Percentiles rank a stretch among this genome's conserved stretches.
Evolutionary conservation across 2,329 filamentous ascomycete species (phyloP).

Genomic region (Cercospora sp.): DNA sequence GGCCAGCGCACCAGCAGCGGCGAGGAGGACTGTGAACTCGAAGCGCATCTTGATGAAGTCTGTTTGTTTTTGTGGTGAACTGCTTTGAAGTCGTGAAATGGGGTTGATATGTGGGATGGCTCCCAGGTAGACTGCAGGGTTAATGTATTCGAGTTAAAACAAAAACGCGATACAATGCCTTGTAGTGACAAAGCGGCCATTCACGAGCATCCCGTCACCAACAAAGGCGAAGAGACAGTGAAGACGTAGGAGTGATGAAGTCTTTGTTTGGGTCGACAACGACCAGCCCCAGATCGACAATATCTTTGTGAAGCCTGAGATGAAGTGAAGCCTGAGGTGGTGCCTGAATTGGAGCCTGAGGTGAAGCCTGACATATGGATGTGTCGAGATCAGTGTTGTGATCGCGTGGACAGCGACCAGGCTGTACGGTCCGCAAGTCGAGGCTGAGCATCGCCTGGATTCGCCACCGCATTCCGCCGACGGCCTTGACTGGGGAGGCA

Average conservation of each 20-base stretch:
- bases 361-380: not conserved
- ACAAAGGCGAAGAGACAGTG: not conserved
- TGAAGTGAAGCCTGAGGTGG: not conserved
- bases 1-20: constrained; percentile 22
- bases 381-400: not conserved
- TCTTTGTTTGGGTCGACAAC: not conserved
- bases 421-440: not conserved
- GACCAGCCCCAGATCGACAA: not conserved
- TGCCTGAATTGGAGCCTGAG: not conserved
- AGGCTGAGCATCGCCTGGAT: not conserved
- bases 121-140: not conserved
- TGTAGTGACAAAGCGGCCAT: not conserved
- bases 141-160: not conserved
- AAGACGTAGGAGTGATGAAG: not conserved
- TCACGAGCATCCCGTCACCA: not conserved
- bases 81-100: not conserved
- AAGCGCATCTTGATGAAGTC: constrained; percentile 14
- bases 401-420: not conserved
- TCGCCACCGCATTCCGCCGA: not conserved
- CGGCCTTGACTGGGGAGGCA: not conserved
- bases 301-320: not conserved
- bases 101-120: not conserved
- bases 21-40: constrained; percentile 15
- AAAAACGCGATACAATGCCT: not conserved
- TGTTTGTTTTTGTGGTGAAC: not conserved